Evolutionary conservation across 2,329 filamentous ascomycete genomes (phyloP).

Genomic region (Pseudogymnoascus verrucosus): DNA sequence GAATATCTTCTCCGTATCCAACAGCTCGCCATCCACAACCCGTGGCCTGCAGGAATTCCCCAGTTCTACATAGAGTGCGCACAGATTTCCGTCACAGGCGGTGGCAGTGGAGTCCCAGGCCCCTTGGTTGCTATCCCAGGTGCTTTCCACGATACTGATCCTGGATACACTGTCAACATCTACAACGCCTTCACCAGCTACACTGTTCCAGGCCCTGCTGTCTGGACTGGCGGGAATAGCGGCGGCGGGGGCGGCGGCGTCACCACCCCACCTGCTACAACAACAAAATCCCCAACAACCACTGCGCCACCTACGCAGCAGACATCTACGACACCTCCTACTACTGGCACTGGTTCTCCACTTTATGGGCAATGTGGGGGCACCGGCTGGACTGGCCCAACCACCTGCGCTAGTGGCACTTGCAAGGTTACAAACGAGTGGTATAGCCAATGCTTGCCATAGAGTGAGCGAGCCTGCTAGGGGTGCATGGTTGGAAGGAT

Average conservation of each 20-base stretch:
- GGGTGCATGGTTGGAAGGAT: background rate
- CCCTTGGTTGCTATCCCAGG: slow-evolving; percentile 24
- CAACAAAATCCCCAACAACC: background rate
- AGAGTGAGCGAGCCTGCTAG: background rate
- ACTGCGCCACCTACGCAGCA: background rate
- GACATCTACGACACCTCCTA: background rate
- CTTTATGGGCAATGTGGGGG: slow-evolving; percentile 21
- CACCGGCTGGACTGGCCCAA: slow-evolving; percentile 16
- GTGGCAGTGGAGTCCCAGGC: slow-evolving; percentile 21
- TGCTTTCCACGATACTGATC: slow-evolving; percentile 19
- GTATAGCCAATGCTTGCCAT: slow-evolving; percentile 15
- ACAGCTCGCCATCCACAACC: slow-evolving; percentile 26
- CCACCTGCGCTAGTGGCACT: slow-evolving; percentile 15
- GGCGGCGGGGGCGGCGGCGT: slow-evolving; percentile 9
- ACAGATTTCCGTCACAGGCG: slow-evolving; percentile 24
- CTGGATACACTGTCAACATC: slow-evolving; percentile 20
- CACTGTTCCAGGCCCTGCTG: slow-evolving; percentile 23
- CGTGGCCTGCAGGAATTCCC: slow-evolving; percentile 20
- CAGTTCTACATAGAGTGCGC: slow-evolving; percentile 28
- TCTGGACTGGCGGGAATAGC: slow-evolving; percentile 19
- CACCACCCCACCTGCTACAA: background rate
- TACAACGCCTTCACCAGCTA: slow-evolving; percentile 24
- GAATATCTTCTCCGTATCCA: slow-evolving; percentile 26
- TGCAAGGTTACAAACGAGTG: slow-evolving; percentile 16
- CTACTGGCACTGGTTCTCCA: background rate